Base-by-base conservation (phyloP, 768 basidiomycete species). In the Erythrobasidium yunnanense region DNA sequence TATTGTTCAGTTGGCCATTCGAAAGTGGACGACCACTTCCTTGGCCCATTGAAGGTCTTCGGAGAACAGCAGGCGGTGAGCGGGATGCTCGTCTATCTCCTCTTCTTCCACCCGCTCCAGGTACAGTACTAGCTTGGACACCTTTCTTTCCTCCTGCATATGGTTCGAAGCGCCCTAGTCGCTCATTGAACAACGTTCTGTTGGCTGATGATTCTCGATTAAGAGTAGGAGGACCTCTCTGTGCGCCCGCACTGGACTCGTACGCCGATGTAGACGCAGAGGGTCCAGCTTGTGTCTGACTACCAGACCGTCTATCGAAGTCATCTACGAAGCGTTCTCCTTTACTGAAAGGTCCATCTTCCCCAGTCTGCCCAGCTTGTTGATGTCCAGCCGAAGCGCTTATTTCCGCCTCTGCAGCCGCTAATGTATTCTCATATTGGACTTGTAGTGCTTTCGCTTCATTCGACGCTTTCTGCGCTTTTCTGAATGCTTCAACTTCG, bases 221-320 rank as follows among this genome's bases (percentile, higher is more conserved):
- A 65, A 57, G 49, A 18, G 68, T 46, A 65, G 62, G 47, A 22
- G 68, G 30, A 55, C 54, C 55, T 47, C 13, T 4, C 6, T 38
- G 29, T 18, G 46, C 13, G 34, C 69, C 29, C 27, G 68, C 25
- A 8, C 45, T 23, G 1, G 20, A 17, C 13, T 60, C 46, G 25
- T 30, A 30, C 32, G 63, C 32, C 25, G 13, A 4, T 52, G 35
- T 27, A 20, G 57, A 45, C 17, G 46, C 52, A 57, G 56, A 13
- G 20, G 53, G 50, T 66, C 42, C 63, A 45, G 53, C 78, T 75
- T 66, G 81, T 80, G 34, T 84, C 83, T 56, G 85, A 83, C n/a
- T 90, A 90, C 91, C 90, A 95, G 55, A 23, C 72, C 89, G 90
- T 55, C 93, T 84, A 78, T 95, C 93, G 74, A 88, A 93, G 76